These are phyloP conservation scores for Canavalia gladiata DNA, from an alignment of 306 rosid species.

Conservation along the genomic window DNA sequence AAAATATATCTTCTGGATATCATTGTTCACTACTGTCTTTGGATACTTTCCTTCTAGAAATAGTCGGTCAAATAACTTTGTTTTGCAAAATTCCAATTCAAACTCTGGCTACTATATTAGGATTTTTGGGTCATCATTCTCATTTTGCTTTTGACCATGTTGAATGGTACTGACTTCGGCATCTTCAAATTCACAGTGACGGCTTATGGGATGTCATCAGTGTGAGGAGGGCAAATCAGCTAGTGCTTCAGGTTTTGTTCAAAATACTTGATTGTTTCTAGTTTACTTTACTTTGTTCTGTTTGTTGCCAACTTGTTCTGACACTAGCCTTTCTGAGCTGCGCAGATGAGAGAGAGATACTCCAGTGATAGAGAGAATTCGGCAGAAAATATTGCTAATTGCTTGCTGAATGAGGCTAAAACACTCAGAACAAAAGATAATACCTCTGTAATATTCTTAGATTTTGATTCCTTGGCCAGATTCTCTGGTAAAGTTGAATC, in stretches of 20 bases:
- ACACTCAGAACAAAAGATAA: constrained; percentile 95
- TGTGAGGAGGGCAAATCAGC: constrained; percentile 78
- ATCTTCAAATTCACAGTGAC: constrained; percentile 71
- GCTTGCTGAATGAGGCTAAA: constrained; percentile 90
- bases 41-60: constrained; percentile 14
- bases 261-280: constrained; percentile 3
- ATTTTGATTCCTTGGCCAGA: constrained; percentile 70
- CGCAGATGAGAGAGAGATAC: constrained; percentile 74
- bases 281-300: background rate
- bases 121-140: constrained; percentile 5
- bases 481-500: constrained; percentile 81
- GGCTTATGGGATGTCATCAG: constrained; percentile 96
- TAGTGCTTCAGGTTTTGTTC: constrained; percentile 74
- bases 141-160: constrained; percentile 25
- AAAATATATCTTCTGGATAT: constrained; percentile 19
- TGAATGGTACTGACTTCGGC: constrained; percentile 20
- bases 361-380: constrained; percentile 56
- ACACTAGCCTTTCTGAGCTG: constrained; percentile 40
- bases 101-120: background rate
- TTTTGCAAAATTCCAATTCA: constrained; percentile 18
- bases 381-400: constrained; percentile 83
- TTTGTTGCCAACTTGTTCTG: constrained; percentile 9
- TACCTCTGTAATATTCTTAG: constrained; percentile 90
- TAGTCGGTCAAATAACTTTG: constrained; percentile 21
- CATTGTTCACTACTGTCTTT: background rate